Evolutionary conservation across 768 basidiomycete genomes (phyloP), one percentile per base, ranked within the genome.

Genomic region (Calocera viscosa): DNA sequence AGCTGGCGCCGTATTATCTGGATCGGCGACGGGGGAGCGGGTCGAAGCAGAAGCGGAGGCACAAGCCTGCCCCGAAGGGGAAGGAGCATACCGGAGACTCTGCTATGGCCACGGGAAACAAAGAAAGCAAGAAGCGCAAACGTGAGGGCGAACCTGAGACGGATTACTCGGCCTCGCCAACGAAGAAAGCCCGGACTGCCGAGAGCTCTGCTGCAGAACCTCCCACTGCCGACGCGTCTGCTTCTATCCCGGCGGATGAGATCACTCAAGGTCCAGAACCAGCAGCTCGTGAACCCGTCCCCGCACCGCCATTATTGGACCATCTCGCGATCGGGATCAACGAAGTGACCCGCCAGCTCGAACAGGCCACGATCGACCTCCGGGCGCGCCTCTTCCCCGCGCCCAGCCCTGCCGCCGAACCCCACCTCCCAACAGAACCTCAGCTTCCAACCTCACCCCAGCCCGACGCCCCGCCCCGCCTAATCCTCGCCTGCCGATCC

Each of bases 321-420:
- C 82, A 86, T 72, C 67, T 87, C 35, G 74, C 79, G 11, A 72
- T 86, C 60, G 91, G 91, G n/a, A 86, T 93, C 68, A 94, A 93
- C 71, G 79, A 84, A 71, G 88, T 93, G 16, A 91, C 91, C 0
- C 86, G 83, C 73, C 78, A 79, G 32, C 79, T 94, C 14, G 91
- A 94, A 74, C 69, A 63, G 1, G 84, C 88, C 71, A 77, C 69
- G n/a, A 65, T 19, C 67, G 14, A 19, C 22, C 24, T n/a, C 65
- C 63, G 0, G 12, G 28, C 11, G 10, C 41, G 12, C 19, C 39
- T 19, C 26, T 8, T 24, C 41, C 33, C 69, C 60, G 7, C 47
- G 39, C 60, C 68, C 33, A 33, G 33, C 65, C 33, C 65, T 65
- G 28, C 43, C 8, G 12, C 64, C 17, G 49, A 30, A 41, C 47